Evolutionary conservation across 768 basidiomycete species (phyloP).

Genomic region (Pleurotus cornucopiae): DNA sequence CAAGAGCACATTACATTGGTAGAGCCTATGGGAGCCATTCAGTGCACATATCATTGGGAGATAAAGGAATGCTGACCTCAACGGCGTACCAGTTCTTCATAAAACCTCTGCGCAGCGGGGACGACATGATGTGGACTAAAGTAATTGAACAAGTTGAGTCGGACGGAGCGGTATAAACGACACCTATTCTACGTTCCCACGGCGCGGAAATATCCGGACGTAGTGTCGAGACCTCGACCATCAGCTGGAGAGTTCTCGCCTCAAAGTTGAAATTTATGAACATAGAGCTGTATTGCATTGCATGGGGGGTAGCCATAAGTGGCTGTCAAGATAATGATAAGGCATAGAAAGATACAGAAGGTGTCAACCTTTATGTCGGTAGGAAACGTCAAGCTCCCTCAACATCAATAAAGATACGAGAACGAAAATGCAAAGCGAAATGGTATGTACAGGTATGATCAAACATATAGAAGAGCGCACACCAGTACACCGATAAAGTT

Average conservation of each 20-base stretch:
- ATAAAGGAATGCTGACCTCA: slow-evolving; percentile 41
- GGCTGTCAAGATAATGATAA: slow-evolving; percentile 10
- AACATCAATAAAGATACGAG: slow-evolving; percentile 17
- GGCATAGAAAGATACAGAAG: slow-evolving; percentile 27
- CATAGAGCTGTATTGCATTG: slow-evolving; percentile 6
- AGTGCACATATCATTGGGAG: background rate
- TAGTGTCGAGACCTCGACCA: background rate
- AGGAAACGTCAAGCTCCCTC: slow-evolving; percentile 26
- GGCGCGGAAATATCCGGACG: background rate
- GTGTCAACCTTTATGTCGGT: slow-evolving; percentile 15
- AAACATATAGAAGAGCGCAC: background rate
- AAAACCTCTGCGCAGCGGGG: slow-evolving; percentile 32
- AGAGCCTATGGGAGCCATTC: slow-evolving; percentile 32
- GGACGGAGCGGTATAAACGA: background rate
- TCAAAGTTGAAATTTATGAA: background rate
- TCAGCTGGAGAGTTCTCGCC: background rate
- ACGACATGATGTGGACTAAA: slow-evolving; percentile 10
- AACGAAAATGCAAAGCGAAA: slow-evolving; percentile 13
- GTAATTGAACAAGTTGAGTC: background rate
- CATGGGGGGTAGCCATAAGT: background rate
- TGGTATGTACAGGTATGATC: slow-evolving; percentile 6
- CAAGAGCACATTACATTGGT: slow-evolving; percentile 38
- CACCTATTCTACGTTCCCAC: slow-evolving; percentile 5
- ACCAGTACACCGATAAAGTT: slow-evolving; percentile 14
- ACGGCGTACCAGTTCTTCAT: slow-evolving; percentile 73